Conservation (phyloP, 2,329 filamentous ascomycete genomes). For the Camillea tinctor region DNA sequence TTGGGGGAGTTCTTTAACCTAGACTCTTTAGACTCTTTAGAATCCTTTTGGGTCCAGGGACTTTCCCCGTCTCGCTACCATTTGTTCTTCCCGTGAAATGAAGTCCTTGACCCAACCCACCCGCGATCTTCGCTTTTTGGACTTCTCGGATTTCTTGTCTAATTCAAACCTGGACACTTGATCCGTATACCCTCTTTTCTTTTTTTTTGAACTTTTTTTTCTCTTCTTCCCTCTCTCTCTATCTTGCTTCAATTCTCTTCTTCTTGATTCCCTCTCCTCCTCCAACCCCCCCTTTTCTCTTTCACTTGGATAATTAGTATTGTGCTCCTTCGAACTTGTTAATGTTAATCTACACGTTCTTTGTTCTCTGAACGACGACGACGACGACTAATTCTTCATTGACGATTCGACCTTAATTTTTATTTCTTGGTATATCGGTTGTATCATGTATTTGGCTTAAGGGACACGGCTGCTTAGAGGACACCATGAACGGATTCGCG, state of each 20-base stretch:
- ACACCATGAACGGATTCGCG: slow-evolving; percentile 29
- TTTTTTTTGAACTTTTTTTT: not conserved
- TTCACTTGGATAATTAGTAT: not conserved
- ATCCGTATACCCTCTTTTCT: not conserved
- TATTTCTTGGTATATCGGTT: slow-evolving; percentile 1
- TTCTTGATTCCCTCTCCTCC: not conserved
- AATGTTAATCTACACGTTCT: not conserved
- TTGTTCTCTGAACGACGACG: not conserved
- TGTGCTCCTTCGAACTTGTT: not conserved
- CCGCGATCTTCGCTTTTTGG: not conserved
- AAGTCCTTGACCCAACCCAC: not conserved
- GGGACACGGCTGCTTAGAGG: slow-evolving; percentile 18
- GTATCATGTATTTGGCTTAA: slow-evolving; percentile 28
- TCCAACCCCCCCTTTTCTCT: not conserved
- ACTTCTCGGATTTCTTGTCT: not conserved
- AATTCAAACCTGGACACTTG: not conserved
- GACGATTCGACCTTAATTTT: too few species aligned
- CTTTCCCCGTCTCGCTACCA: not conserved
- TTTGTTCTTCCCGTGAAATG: not conserved
- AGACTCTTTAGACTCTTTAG: too few species aligned
- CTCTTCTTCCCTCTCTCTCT: not conserved
- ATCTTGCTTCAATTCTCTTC: not conserved
- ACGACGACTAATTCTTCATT: not conserved
- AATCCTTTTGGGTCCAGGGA: not conserved
- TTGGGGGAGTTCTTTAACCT: too few species aligned